Percentiles rank a stretch among this genome's conserved stretches.
phyloP scores from a whole-genome alignment of 768 basidiomycete genomes.

The Myochromella boudieri region DNA sequence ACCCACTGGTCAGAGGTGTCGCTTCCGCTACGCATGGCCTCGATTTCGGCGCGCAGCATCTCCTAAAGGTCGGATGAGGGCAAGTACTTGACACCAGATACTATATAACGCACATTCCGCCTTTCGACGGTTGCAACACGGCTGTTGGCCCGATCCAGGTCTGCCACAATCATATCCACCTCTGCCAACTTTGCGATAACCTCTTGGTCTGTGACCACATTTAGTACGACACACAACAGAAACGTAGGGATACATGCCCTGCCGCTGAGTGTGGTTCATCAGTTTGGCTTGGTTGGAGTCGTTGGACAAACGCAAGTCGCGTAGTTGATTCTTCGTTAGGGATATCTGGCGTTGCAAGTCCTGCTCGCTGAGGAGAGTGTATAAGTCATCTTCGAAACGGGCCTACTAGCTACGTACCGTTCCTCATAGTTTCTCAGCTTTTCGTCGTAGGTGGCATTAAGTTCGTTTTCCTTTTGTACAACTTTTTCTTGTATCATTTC shows the following conservation, averaged over 20 bases:
- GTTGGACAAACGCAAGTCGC: conserved; percentile 86
- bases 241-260: conserved; percentile 51
- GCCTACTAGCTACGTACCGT: conserved; percentile 50
- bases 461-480: conserved; percentile 90
- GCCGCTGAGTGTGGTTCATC: conserved; percentile 85
- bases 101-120: conserved; percentile 65
- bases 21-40: conserved; percentile 78
- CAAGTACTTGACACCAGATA: too few relatives aligned
- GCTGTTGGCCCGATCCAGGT: conserved; percentile 93
- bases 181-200: conserved; percentile 88
- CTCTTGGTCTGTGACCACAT: conserved; percentile 70
- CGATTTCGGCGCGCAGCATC: conserved; percentile 93
- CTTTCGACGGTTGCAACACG: conserved; percentile 91
- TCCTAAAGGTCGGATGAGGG: conserved; percentile 54
- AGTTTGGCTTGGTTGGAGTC: conserved; percentile 93
- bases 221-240: not conserved
- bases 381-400: not conserved
- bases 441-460: conserved; percentile 97
- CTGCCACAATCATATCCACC: conserved; percentile 92
- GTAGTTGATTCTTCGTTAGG: conserved; percentile 85
- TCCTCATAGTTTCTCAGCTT: conserved; percentile 95
- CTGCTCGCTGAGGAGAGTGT: conserved; percentile 64
- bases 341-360: conserved; percentile 90
- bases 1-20: conserved; percentile 69
- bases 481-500: conserved; percentile 88